Evolutionary conservation across 1,284 basidiomycete species (phyloP).

Genomic region (Melampsora medusae): DNA sequence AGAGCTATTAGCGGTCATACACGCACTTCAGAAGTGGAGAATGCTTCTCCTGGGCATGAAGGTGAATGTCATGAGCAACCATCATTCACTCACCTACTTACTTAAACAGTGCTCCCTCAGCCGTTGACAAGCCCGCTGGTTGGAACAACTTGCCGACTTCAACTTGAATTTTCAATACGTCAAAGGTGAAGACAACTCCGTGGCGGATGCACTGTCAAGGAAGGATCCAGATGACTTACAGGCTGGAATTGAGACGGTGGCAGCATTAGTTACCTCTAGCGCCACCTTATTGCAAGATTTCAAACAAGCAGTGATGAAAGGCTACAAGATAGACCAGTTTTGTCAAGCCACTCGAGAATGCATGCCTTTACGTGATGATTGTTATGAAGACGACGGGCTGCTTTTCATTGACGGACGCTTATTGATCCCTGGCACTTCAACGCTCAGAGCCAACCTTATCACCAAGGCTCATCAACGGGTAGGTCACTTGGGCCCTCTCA

Average conservation of each 20-base stretch:
- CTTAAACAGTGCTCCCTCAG: no score
- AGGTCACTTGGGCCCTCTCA: constrained; percentile 1
- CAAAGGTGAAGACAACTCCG: background rate
- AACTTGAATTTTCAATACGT: constrained; percentile 8
- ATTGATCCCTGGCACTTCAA: no score
- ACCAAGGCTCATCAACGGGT: background rate
- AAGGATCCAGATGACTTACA: background rate
- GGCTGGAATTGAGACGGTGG: background rate
- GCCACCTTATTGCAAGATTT: background rate
- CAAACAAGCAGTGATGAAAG: background rate
- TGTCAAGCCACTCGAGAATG: background rate
- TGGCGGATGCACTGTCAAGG: background rate
- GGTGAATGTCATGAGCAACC: no score
- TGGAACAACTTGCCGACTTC: background rate
- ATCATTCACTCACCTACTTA: no score
- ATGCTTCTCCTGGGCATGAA: no score
- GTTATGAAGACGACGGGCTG: background rate
- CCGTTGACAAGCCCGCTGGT: background rate
- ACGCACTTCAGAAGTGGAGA: constrained; percentile 10
- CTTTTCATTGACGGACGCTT: constrained; percentile 9
- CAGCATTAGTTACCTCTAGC: background rate
- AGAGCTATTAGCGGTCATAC: constrained; percentile 1
- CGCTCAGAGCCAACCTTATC: no score
- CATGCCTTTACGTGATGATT: constrained; percentile 1
- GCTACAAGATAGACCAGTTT: background rate